Conservation (phyloP, 495 filamentous ascomycete genomes). For the Amniculicola lignicola region DNA sequence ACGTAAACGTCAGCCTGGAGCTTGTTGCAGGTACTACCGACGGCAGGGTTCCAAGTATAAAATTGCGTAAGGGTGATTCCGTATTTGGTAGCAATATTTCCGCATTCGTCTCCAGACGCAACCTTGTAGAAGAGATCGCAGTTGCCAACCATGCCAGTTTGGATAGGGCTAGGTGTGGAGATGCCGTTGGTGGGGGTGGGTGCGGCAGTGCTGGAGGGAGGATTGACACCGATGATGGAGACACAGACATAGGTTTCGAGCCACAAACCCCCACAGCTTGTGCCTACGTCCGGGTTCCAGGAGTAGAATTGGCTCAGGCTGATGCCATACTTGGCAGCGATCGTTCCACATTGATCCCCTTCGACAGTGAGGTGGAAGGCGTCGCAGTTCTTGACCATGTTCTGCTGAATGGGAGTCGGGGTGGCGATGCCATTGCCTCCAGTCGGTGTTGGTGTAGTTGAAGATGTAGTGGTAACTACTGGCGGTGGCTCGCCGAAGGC, state of each 20-base stretch:
- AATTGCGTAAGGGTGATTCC: conserved; percentile 8
- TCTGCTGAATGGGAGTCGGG: not conserved
- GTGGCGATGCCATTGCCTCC: conserved; percentile 2
- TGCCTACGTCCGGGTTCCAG: conserved; percentile 3
- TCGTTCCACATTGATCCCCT: not conserved
- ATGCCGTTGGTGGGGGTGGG: conserved; percentile 2
- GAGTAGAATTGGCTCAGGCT: not conserved
- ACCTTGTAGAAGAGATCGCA: conserved; percentile 14
- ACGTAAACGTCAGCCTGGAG: conserved; percentile 38
- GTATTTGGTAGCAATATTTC: not conserved
- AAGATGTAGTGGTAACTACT: too few relatives aligned
- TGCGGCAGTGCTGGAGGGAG: too few relatives aligned
- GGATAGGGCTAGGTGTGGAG: not conserved
- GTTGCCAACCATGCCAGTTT: conserved; percentile 8
- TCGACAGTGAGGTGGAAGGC: not conserved
- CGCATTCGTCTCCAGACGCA: not conserved
- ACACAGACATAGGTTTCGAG: conserved; percentile 40
- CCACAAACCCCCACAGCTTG: conserved; percentile 36
- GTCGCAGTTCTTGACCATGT: conserved; percentile 13
- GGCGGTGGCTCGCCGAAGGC: too few relatives aligned
- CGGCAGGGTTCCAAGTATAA: not conserved
- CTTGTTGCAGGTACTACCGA: conserved; percentile 30
- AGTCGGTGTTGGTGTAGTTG: not conserved
- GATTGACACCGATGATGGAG: conserved; percentile 10
- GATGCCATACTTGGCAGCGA: not conserved